These are phyloP conservation scores for Aspergillus amoenus DNA, from an alignment of 2,329 filamentous ascomycete genomes.

Conservation along the genomic window DNA sequence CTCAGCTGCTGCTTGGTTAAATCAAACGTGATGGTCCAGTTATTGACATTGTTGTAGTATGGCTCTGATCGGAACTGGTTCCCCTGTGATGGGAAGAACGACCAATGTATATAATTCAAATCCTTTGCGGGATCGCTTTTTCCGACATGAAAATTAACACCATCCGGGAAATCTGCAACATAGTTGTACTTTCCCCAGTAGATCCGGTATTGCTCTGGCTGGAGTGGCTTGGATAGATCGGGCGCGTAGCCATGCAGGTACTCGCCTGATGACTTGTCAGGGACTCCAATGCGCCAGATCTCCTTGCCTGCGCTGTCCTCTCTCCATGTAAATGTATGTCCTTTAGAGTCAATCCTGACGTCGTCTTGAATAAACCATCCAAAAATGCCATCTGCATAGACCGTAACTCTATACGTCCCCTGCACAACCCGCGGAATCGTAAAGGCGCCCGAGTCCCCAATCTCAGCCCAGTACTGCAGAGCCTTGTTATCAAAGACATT, in stretches of 20 bases:
- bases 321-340: constrained; percentile 47
- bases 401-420: constrained; percentile 61
- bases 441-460: constrained; percentile 49
- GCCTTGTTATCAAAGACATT: constrained; percentile 56
- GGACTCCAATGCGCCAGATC: constrained; percentile 62
- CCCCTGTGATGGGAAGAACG: constrained; percentile 48
- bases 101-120: constrained; percentile 67
- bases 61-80: constrained; percentile 42
- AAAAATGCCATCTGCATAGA: constrained; percentile 64
- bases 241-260: constrained; percentile 58
- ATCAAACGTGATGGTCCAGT: constrained; percentile 60
- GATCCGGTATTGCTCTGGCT: constrained; percentile 59
- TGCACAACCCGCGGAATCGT: constrained; percentile 56
- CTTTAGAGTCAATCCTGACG: constrained; percentile 46
- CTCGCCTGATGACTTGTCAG: constrained; percentile 62
- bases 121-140: constrained; percentile 49
- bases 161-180: constrained; percentile 57
- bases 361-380: constrained; percentile 59
- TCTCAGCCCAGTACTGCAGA: constrained; percentile 63
- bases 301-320: constrained; percentile 59
- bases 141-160: constrained; percentile 59
- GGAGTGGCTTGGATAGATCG: constrained; percentile 50
- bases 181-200: constrained; percentile 65
- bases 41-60: constrained; percentile 44
- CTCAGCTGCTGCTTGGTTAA: constrained; percentile 44